Percentiles rank a stretch among this genome's conserved stretches.
Evolutionary conservation across 306 rosid genomes (phyloP).

Genomic region (Trichosanthes cucumerina): DNA sequence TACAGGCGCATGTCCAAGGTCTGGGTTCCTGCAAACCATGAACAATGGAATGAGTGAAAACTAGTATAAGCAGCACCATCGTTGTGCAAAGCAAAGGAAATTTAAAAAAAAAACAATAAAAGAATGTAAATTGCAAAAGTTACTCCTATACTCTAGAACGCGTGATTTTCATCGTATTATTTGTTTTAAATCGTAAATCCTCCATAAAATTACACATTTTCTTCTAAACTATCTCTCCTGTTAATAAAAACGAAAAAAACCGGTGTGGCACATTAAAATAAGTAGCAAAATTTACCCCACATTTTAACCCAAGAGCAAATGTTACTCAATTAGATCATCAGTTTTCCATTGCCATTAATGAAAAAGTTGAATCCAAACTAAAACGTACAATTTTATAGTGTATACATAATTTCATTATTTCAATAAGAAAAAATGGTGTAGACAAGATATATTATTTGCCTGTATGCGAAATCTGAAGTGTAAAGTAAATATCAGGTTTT

Average conservation of each 20-base stretch:
- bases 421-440: not conserved
- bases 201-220: not conserved
- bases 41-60: not conserved
- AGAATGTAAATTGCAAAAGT: not conserved
- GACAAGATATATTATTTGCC: not conserved
- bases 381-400: not conserved
- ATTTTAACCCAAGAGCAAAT: not conserved
- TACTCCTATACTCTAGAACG: not conserved
- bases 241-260: not conserved
- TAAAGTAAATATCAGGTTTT: not conserved
- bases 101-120: no score
- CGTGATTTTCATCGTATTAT: not conserved
- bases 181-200: not conserved
- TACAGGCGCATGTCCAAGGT: not conserved
- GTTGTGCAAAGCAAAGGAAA: not conserved
- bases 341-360: not conserved
- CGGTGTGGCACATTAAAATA: not conserved
- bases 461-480: not conserved
- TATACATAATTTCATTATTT: not conserved
- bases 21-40: not conserved
- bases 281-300: not conserved
- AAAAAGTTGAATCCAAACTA: not conserved
- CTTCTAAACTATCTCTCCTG: not conserved
- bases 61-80: not conserved
- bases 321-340: not conserved